phyloP scores from a whole-genome alignment of 441 rosid genomes.

The Macaranga tanarius region DNA sequence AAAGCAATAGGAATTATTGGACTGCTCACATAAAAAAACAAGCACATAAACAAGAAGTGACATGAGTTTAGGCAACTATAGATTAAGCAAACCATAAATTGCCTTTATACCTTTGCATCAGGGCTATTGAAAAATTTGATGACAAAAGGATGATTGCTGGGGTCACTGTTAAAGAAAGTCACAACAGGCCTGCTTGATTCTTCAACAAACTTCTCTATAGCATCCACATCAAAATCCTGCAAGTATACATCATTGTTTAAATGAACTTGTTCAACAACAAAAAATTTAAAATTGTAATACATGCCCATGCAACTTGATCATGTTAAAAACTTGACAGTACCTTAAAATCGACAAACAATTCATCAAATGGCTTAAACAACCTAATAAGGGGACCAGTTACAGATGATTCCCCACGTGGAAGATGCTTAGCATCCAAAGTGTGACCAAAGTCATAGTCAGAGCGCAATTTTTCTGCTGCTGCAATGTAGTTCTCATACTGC shows the following conservation, averaged over 20 bases:
- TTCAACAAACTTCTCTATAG: slow-evolving; percentile 74
- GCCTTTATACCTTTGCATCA: slow-evolving; percentile 56
- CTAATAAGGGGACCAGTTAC: slow-evolving; percentile 80
- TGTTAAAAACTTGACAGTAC: slow-evolving; percentile 35
- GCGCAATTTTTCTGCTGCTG: slow-evolving; percentile 77
- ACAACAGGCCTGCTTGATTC: slow-evolving; percentile 67
- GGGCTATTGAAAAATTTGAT: slow-evolving; percentile 73
- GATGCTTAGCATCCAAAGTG: slow-evolving; percentile 74
- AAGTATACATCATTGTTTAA: slow-evolving; percentile 30
- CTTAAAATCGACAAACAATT: slow-evolving; percentile 77
- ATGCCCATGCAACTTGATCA: slow-evolving; percentile 4
- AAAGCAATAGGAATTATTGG: neutral
- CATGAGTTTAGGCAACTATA: neutral
- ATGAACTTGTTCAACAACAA: neutral
- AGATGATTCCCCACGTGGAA: slow-evolving; percentile 88
- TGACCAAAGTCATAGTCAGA: slow-evolving; percentile 90
- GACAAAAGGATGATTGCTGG: slow-evolving; percentile 76
- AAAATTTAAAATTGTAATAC: neutral
- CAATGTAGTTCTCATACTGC: slow-evolving; percentile 69
- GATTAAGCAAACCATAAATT: neutral
- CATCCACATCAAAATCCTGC: slow-evolving; percentile 70
- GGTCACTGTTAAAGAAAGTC: slow-evolving; percentile 74
- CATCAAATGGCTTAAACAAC: slow-evolving; percentile 97
- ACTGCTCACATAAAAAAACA: neutral
- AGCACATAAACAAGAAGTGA: neutral